Conservation (phyloP, 1,284 basidiomycete genomes). For the Phaffia rhodozyma region DNA sequence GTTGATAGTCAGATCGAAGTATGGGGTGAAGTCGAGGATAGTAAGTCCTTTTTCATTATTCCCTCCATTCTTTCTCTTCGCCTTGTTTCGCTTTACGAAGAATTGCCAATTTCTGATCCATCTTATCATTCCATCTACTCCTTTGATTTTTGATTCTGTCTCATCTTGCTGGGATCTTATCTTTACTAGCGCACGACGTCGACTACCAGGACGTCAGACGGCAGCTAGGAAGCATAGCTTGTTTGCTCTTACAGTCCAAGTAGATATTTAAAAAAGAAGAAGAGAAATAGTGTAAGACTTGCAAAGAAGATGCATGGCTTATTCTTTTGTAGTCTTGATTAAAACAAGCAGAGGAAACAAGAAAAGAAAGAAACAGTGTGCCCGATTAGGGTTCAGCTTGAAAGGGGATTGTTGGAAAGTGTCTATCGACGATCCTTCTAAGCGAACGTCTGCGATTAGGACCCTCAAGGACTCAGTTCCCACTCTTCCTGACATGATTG, state of each 20-base stretch:
- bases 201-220: slow-evolving; percentile 87
- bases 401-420: too few species aligned
- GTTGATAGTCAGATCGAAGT: slow-evolving; percentile 86
- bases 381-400: too few species aligned
- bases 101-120: background rate
- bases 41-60: slow-evolving; percentile 45
- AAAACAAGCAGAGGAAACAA: too few species aligned
- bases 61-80: background rate
- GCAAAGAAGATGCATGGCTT: too few species aligned
- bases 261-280: too few species aligned
- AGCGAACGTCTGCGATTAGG: too few species aligned
- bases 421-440: too few species aligned
- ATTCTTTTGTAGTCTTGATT: too few species aligned
- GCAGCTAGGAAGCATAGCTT: slow-evolving; percentile 68
- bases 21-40: slow-evolving; percentile 99
- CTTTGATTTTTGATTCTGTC: slow-evolving; percentile 6
- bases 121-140: background rate
- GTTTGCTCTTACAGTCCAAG: slow-evolving; percentile 36
- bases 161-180: slow-evolving; percentile 15
- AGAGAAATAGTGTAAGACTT: too few species aligned
- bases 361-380: too few species aligned
- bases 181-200: slow-evolving; percentile 70
- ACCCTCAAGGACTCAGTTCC: too few species aligned
- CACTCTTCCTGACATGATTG: too few species aligned
- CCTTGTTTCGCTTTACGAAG: background rate